A percentile compares a stretch with the other conserved stretches of the same genome.
Evolutionary conservation across 2,329 filamentous ascomycete species (phyloP).

Genomic region (Pezizomycotina sp.): DNA sequence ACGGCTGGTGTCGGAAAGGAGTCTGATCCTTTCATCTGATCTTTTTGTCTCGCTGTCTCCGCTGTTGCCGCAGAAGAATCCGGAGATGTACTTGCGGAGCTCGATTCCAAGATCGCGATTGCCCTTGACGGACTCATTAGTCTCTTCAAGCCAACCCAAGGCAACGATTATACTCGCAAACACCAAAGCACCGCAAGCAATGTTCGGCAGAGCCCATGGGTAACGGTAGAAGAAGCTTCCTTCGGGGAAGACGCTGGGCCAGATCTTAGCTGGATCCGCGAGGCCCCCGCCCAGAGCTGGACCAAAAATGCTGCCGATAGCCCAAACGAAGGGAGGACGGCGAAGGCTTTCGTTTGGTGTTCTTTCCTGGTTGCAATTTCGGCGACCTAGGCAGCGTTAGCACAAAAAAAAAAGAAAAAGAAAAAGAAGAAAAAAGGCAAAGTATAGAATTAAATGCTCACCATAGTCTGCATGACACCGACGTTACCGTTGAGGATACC

Average conservation of each 20-base stretch:
- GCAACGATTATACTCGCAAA: constrained; percentile 63
- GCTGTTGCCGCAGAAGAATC: constrained; percentile 28
- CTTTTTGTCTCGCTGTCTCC: constrained; percentile 45
- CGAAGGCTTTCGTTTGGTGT: constrained; percentile 60
- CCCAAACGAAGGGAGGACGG: constrained; percentile 89
- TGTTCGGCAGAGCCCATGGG: constrained; percentile 77
- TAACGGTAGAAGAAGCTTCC: constrained; percentile 57
- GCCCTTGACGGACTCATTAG: constrained; percentile 36
- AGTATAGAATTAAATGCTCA: constrained; percentile 72
- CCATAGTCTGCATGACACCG: constrained; percentile 82
- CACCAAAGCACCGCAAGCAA: constrained; percentile 64
- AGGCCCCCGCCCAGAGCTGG: constrained; percentile 78
- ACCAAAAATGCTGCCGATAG: constrained; percentile 73
- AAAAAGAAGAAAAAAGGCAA: constrained; percentile 43
- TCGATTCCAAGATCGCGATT: constrained; percentile 7
- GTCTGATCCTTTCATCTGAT: constrained; percentile 58
- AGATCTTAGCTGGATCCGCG: constrained; percentile 58
- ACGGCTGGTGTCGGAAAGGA: constrained; percentile 56
- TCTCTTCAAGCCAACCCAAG: constrained; percentile 72
- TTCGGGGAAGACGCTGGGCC: constrained; percentile 51
- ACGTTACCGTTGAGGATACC: constrained; percentile 83
- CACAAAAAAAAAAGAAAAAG: no score
- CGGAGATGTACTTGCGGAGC: constrained; percentile 1
- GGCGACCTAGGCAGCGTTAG: not conserved
- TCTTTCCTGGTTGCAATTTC: constrained; percentile 7